Percentiles rank a stretch among this genome's conserved stretches.
These are phyloP conservation scores for Puccinia polysora DNA, from an alignment of 1,284 basidiomycete species.

Conservation along the genomic window DNA sequence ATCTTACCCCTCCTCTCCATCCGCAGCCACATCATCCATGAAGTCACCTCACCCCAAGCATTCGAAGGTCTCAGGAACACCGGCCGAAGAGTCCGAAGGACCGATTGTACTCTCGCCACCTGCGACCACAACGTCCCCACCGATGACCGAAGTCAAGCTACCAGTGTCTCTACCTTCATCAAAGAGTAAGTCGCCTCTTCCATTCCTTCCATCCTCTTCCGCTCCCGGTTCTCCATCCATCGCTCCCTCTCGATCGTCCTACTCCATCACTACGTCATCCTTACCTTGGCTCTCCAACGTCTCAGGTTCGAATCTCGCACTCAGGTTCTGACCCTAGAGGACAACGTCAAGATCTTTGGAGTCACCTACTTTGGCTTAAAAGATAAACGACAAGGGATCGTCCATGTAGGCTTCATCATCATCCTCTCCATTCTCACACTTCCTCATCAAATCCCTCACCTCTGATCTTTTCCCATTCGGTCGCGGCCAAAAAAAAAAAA, in stretches of 20 bases:
- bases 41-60: conserved; percentile 92
- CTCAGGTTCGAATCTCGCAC: conserved; percentile 74
- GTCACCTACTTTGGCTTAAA: conserved; percentile 91
- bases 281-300: neutral
- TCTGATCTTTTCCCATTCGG: neutral
- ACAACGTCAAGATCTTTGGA: conserved; percentile 91
- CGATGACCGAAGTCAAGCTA: conserved; percentile 41
- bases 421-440: too few species aligned
- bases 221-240: neutral
- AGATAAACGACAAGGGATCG: conserved; percentile 75
- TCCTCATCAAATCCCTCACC: too few species aligned
- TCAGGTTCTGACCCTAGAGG: conserved; percentile 85
- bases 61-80: conserved; percentile 87
- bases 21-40: conserved; percentile 80
- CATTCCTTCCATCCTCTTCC: neutral
- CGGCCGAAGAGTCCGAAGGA: conserved; percentile 72
- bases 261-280: conserved; percentile 58
- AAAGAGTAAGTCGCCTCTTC: conserved; percentile 29
- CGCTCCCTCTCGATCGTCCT: neutral
- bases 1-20: conserved; percentile 21
- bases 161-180: conserved; percentile 35
- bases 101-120: conserved; percentile 90
- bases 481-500: neutral
- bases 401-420: conserved; percentile 33
- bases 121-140: conserved; percentile 88